Base-by-base conservation (phyloP, 2,329 filamentous ascomycete genomes). In the Huntiella decipiens region DNA sequence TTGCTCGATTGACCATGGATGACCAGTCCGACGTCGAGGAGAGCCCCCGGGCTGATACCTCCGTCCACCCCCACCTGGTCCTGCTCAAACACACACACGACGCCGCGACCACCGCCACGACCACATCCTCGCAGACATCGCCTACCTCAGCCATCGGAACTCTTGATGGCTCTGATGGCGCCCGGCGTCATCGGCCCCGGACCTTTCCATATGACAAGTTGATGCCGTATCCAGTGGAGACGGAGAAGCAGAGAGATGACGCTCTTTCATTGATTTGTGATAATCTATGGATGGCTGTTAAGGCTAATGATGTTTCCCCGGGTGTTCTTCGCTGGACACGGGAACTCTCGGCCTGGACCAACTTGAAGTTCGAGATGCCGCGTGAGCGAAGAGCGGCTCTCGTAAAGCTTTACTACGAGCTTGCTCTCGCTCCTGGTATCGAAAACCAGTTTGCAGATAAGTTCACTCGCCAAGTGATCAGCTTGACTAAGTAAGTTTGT, bases 311-410 rank as follows among this genome's bases (percentile, higher is more conserved):
- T 62, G 96, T 96, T 62, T 79, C 82, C 17, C 84, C 88, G 0
- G 91, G 91, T 32, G 91, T 88, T 22, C 70, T 94, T 51, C 88
- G 98, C 63, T 98, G 91, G 91, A 95, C 91, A 12, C 78, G 88
- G 54, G 91, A 98, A 71, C 78, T 98, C 41, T 77, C 87, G 58
- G 84, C 82, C 62, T 98, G 92, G 91, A 70, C 98, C 53, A 82
- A 81, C 45, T 76, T 98, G 62, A 98, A 98, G 68, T 98, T 98
- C 59, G 88, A 98, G 64, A 85, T 94, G 59, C 84, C 85, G 41
- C 77, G 83, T 55, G 79, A 81, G 58, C 77, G 87, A 53, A 74
- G 92, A 48, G 77, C 86, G 42, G 84, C 76, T 61, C 73, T 98
- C 28, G 82, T 91, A 28, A 82, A 80, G 63, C 70, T 98, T 34